Evolutionary conservation across 148 eudicot genomes (phyloP).

Genomic region (Drosera capensis): DNA sequence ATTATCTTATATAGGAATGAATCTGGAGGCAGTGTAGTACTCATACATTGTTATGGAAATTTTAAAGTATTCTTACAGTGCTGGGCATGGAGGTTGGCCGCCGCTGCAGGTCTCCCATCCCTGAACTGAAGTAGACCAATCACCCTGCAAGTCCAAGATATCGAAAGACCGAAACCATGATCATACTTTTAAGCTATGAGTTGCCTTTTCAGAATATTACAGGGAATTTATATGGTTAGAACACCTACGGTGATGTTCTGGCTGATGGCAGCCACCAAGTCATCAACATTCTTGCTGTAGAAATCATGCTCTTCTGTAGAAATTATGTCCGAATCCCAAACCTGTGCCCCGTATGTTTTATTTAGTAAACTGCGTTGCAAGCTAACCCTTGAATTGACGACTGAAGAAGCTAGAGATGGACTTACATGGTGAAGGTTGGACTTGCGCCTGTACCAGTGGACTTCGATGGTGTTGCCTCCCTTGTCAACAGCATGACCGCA

Average conservation of each 20-base stretch:
- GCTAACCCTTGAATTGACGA: not conserved
- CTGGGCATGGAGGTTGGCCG: constrained; percentile 44
- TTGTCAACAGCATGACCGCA: too few relatives aligned
- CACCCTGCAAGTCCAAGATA: too few relatives aligned
- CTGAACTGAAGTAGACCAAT: constrained; percentile 43
- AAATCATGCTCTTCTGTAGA: not conserved
- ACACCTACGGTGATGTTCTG: not conserved
- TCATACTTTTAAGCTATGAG: too few relatives aligned
- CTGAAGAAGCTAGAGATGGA: not conserved
- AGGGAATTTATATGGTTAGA: too few relatives aligned
- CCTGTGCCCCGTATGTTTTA: too few relatives aligned
- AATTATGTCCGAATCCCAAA: not conserved
- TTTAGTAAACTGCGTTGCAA: not conserved
- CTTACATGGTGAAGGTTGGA: constrained; percentile 5
- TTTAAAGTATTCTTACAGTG: constrained; percentile 20
- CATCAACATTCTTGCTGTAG: not conserved
- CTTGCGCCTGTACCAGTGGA: constrained; percentile 4
- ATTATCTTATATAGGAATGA: too few relatives aligned
- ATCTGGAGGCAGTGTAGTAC: too few relatives aligned
- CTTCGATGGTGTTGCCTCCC: constrained; percentile 1
- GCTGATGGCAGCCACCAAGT: not conserved
- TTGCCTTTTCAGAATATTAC: too few relatives aligned
- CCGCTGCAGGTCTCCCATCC: constrained; percentile 57
- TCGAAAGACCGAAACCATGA: too few relatives aligned
- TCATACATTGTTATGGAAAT: too few relatives aligned